Evolutionary conservation across 2,329 filamentous ascomycete species (phyloP), one percentile per base, ranked within the genome.

Genomic region (Fonsecaea monophora): DNA sequence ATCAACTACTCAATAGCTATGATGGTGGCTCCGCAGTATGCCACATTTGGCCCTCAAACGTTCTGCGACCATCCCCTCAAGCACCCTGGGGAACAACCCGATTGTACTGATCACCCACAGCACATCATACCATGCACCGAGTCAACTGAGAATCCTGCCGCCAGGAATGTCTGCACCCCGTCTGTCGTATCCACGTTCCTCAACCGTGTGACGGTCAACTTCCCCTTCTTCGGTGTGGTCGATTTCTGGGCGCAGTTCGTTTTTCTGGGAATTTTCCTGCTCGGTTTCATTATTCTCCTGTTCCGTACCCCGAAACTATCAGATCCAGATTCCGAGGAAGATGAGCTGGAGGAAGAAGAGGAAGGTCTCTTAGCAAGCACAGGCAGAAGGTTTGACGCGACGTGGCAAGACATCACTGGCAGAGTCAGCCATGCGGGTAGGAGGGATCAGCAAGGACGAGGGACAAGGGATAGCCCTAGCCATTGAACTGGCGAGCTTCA

Each of bases 201-300:
- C 71, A 97, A 98, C 79, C 89, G 94, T 53, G 87, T 97, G 68
- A 94, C 92, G 25, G 86, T 97, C 75, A 97, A 96, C 76, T 99
- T 95, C 85, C 94, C 95, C 5, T 92, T 97, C 76, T 96, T 99
- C 75, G 95, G 95, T 10, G 88, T 90, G 10, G 82, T 98, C n/a
- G 87, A 92, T 72, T 99, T 98, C 78, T 99, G 94, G 93, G 92
- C 93, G 0, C 95, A 99, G 75, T 98, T 97, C 76, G 91, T 86
- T 12, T 98, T 99, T 81, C 80, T 99, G 53, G 90, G 80, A 38
- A 84, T 97, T 21, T 97, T 96, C 78, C 78, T 97, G 9, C 80
- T 97, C 62, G 89, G 96, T 12, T 91, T 97, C 73, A 66, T 92
- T 25, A 90, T 91, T 0, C 88, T 91, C 2, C 80, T 97, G 0